Percentiles rank a stretch among this genome's conserved stretches.
phyloP scores from a whole-genome alignment of 2,329 filamentous ascomycete genomes.

The Exophiala spinifera region DNA sequence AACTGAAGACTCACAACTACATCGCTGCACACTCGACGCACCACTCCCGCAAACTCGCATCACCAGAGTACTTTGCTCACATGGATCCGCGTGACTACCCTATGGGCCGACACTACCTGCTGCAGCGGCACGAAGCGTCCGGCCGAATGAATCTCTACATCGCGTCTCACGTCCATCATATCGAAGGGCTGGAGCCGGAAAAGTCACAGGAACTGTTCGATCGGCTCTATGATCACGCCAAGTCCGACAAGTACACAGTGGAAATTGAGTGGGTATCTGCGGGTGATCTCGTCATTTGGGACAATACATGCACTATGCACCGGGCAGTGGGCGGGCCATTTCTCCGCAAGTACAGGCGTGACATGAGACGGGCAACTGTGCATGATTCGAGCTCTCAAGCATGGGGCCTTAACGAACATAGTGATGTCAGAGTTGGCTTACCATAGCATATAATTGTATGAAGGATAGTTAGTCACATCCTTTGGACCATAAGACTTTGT shows the following conservation, averaged over 20 bases:
- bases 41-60: slow-evolving; percentile 51
- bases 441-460: too few relatives aligned
- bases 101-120: slow-evolving; percentile 48
- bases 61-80: slow-evolving; percentile 43
- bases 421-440: too few relatives aligned
- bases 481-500: too few relatives aligned
- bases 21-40: slow-evolving; percentile 51
- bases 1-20: slow-evolving; percentile 42
- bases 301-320: slow-evolving; percentile 57
- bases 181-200: slow-evolving; percentile 42
- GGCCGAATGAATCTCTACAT: slow-evolving; percentile 55
- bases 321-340: slow-evolving; percentile 49
- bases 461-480: too few relatives aligned
- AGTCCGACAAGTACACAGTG: slow-evolving; percentile 47
- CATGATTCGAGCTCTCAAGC: slow-evolving; percentile 46
- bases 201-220: slow-evolving; percentile 38
- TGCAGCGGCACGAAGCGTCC: slow-evolving; percentile 52
- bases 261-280: slow-evolving; percentile 48
- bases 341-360: slow-evolving; percentile 48
- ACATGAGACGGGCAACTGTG: slow-evolving; percentile 57
- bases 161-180: slow-evolving; percentile 52
- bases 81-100: slow-evolving; percentile 41
- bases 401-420: slow-evolving; percentile 49
- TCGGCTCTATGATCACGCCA: slow-evolving; percentile 43
- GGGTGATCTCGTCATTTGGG: slow-evolving; percentile 57